These are phyloP conservation scores for Anacardium occidentale DNA, from an alignment of 345 rosid species.

Conservation along the genomic window DNA sequence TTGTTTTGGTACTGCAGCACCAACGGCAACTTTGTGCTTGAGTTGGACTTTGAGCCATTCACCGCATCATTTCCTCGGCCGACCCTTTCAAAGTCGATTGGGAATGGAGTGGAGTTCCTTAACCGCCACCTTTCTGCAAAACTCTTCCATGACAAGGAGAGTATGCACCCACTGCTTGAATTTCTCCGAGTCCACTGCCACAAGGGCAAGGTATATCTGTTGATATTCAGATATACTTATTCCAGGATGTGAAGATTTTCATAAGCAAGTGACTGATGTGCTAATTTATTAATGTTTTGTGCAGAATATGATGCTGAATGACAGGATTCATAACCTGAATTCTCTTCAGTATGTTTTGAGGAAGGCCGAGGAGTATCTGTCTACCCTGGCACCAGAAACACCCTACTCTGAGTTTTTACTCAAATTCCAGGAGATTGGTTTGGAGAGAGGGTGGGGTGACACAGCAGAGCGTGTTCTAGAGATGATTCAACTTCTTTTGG, in stretches of 20 bases:
- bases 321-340: slow-evolving; percentile 61
- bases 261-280: background rate
- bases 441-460: slow-evolving; percentile 97
- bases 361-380: slow-evolving; percentile 85
- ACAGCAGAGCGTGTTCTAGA: slow-evolving; percentile 73
- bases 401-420: slow-evolving; percentile 59
- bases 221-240: background rate
- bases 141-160: slow-evolving; percentile 93
- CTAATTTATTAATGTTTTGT: slow-evolving; percentile 16
- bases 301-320: slow-evolving; percentile 84
- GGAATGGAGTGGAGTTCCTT: slow-evolving; percentile 96
- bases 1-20: slow-evolving; percentile 34
- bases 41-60: slow-evolving; percentile 95
- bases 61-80: slow-evolving; percentile 91
- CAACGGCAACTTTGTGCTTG: slow-evolving; percentile 82
- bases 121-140: slow-evolving; percentile 95
- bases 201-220: slow-evolving; percentile 56
- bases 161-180: slow-evolving; percentile 85
- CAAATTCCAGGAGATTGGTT: slow-evolving; percentile 88
- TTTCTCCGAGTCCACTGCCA: slow-evolving; percentile 82
- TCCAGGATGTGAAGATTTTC: background rate
- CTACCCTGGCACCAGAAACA: slow-evolving; percentile 46
- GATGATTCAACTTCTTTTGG: slow-evolving; percentile 88
- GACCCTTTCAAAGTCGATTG: slow-evolving; percentile 79
- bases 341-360: slow-evolving; percentile 68